A percentile compares a stretch with the other conserved stretches of the same genome.
These are phyloP conservation scores for Papiliotrema fonsecae DNA, from an alignment of 1,284 basidiomycete genomes.

Conservation along the genomic window DNA sequence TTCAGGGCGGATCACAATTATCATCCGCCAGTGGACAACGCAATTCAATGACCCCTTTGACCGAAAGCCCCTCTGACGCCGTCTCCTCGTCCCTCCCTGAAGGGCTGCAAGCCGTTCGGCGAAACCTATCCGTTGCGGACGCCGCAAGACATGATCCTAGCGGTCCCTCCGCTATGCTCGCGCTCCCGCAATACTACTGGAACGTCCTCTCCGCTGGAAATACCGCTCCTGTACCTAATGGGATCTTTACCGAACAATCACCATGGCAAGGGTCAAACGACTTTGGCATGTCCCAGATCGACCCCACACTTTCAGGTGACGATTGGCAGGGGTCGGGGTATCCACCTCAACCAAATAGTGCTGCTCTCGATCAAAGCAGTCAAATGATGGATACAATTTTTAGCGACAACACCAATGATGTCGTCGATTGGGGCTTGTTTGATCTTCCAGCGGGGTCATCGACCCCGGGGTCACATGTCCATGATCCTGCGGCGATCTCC, in stretches of 20 bases:
- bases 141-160: neutral
- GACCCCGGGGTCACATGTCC: neutral
- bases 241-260: too few relatives aligned
- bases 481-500: neutral
- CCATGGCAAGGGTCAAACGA: too few relatives aligned
- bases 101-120: neutral
- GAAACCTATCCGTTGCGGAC: neutral
- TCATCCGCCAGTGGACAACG: neutral
- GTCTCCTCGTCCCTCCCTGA: conserved; percentile 21
- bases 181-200: conserved; percentile 38
- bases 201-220: conserved; percentile 21
- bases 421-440: neutral
- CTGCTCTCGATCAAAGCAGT: too few relatives aligned
- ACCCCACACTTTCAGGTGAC: too few relatives aligned
- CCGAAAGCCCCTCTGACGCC: neutral
- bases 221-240: neutral
- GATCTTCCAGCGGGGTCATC: neutral
- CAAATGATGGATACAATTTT: neutral
- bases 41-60: too few relatives aligned
- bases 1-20: conserved; percentile 24
- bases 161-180: conserved; percentile 16
- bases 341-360: too few relatives aligned
- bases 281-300: too few relatives aligned
- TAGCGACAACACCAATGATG: neutral
- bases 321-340: too few relatives aligned